A percentile compares a stretch with the other conserved stretches of the same genome.
These are phyloP conservation scores for Fennellomyces sp. DNA, from an alignment of 371 early-diverging fungal genomes.

Conservation along the genomic window DNA sequence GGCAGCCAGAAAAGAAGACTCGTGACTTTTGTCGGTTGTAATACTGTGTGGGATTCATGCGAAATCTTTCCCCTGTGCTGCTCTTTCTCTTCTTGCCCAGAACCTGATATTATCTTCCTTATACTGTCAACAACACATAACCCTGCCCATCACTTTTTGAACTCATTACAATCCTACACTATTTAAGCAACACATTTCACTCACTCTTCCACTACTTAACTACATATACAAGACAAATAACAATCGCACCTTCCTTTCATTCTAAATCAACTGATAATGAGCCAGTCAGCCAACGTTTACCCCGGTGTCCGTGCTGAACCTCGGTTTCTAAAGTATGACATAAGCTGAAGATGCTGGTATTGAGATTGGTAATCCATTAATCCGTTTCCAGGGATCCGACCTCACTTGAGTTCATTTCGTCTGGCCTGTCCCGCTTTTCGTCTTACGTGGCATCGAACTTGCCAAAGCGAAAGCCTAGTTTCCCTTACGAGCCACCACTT, in stretches of 20 bases:
- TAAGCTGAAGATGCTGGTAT: background rate
- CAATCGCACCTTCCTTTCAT: background rate
- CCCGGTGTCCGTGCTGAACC: constrained; percentile 55
- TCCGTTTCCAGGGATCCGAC: constrained; percentile 72
- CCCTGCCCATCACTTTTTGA: no score
- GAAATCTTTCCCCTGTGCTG: background rate
- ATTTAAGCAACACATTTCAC: no score
- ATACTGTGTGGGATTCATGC: background rate
- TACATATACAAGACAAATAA: no score
- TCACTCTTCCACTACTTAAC: no score
- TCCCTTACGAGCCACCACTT: constrained; percentile 36
- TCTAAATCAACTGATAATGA: constrained; percentile 8
- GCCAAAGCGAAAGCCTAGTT: constrained; percentile 40
- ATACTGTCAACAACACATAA: background rate
- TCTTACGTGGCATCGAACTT: constrained; percentile 58
- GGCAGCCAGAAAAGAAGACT: no score
- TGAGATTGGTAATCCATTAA: no score
- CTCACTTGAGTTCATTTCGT: constrained; percentile 61
- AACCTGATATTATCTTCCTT: no score
- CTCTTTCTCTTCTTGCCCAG: background rate
- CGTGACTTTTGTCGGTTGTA: no score
- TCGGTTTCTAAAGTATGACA: constrained; percentile 40
- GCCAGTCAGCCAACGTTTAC: constrained; percentile 18
- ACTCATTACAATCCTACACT: no score
- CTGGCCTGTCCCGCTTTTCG: constrained; percentile 59